Evolutionary conservation across 2,329 filamentous ascomycete genomes (phyloP).

Genomic region (Claviceps citrina): DNA sequence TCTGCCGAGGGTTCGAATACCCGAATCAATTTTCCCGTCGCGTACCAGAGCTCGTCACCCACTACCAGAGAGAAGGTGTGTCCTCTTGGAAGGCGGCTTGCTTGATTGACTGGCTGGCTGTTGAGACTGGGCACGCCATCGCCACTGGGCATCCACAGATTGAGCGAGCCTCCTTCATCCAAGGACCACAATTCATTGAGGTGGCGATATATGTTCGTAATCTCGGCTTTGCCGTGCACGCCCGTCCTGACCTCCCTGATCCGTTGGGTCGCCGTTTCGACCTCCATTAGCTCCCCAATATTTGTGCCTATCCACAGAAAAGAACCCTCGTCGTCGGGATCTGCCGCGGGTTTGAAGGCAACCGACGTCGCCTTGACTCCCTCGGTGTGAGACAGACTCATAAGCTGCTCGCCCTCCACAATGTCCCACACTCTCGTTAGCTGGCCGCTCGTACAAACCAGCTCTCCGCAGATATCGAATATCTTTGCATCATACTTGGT

Average conservation of each 20-base stretch:
- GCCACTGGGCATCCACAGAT: constrained; percentile 69
- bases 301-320: constrained; percentile 84
- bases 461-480: constrained; percentile 76
- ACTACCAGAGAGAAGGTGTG: constrained; percentile 82
- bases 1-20: constrained; percentile 62
- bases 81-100: constrained; percentile 62
- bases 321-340: constrained; percentile 65
- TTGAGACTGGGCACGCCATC: constrained; percentile 59
- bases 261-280: constrained; percentile 62
- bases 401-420: constrained; percentile 61
- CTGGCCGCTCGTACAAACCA: constrained; percentile 73
- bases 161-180: constrained; percentile 73
- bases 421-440: constrained; percentile 82
- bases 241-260: constrained; percentile 52
- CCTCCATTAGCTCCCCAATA: constrained; percentile 73
- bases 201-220: constrained; percentile 74
- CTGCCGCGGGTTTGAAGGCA: constrained; percentile 67
- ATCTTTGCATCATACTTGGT: constrained; percentile 78
- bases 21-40: constrained; percentile 71
- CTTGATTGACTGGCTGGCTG: constrained; percentile 50
- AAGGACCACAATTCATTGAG: constrained; percentile 86
- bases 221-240: constrained; percentile 63
- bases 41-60: constrained; percentile 77
- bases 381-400: constrained; percentile 74
- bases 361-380: constrained; percentile 68